Evolutionary conservation across 2,329 filamentous ascomycete genomes (phyloP), one percentile per base, ranked within the genome.

Genomic region (Pseudonectria foliicola): DNA sequence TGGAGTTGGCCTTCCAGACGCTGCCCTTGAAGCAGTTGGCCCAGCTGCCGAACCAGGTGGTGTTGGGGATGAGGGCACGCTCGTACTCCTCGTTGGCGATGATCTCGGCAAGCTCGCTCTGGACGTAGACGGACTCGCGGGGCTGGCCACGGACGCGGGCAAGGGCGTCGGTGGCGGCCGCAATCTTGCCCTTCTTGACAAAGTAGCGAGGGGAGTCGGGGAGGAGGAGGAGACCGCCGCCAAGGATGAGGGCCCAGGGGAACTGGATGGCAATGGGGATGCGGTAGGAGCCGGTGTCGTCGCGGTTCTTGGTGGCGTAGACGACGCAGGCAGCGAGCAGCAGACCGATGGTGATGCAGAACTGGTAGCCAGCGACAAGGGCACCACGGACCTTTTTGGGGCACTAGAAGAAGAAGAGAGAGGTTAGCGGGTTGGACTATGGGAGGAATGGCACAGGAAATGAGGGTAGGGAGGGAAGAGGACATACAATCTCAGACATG

Each of bases 31-130:
- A 77, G 71, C 77, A 80, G 55, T 71, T 75, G 48, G 66, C 61
- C 87, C 87, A 93, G 54, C 71, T 74, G 49, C 67, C 66, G 57
- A 80, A 67, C 71, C 80, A 86, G 50, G 74, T 73, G 47, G 68
- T 68, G 46, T 71, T 61, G 44, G 82, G 82, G 39, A 84, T 80
- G 39, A 82, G 65, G 32, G 75, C 66, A 50, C 80, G 70, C 70
- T 94, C 88, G 58, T 90, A 88, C 64, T 85, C 84, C 63, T 90
- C 77, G 71, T 93, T 94, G 68, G 86, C 87, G 40, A 92, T 73
- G 46, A 95, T 86, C 67, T 94, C 87, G 28, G 82, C 75, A 29
- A 93, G 72, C 64, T 94, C 87, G 42, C 76, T 66, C 64, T 82
- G 77, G 62, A 94, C 80, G 60, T 77, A 88, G 43, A 82, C 74